phyloP scores from a whole-genome alignment of 169 alveolate species.

The Plasmodium chabaudi region DNA sequence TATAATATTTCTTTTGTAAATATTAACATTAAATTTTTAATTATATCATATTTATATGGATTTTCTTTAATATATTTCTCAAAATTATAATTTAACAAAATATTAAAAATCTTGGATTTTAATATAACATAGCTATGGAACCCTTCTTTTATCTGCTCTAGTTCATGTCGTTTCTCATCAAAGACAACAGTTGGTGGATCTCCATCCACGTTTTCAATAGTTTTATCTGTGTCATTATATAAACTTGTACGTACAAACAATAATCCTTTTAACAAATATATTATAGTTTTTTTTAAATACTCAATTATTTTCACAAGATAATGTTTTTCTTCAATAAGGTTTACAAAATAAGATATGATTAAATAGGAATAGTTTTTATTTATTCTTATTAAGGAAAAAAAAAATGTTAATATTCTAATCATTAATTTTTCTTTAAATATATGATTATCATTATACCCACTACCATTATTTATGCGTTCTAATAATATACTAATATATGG shows the following conservation, averaged over 20 bases:
- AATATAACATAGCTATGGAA: slow-evolving; percentile 48
- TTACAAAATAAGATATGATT: slow-evolving; percentile 55
- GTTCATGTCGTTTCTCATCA: slow-evolving; percentile 8
- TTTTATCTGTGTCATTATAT: not conserved
- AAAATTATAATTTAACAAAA: slow-evolving; percentile 30
- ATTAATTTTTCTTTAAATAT: slow-evolving; percentile 18
- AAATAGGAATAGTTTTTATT: slow-evolving; percentile 49
- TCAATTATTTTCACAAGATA: slow-evolving; percentile 44
- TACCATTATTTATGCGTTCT: slow-evolving; percentile 9
- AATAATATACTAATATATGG: slow-evolving; percentile 48
- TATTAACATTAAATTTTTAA: slow-evolving; percentile 51
- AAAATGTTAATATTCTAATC: slow-evolving; percentile 23
- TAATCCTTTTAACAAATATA: slow-evolving; percentile 43
- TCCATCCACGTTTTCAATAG: not conserved
- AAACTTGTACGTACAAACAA: slow-evolving; percentile 7
- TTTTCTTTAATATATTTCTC: slow-evolving; percentile 16
- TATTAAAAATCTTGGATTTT: slow-evolving; percentile 41
- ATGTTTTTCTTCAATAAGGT: slow-evolving; percentile 30
- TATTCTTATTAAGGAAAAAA: slow-evolving; percentile 42
- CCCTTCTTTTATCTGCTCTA: slow-evolving; percentile 29
- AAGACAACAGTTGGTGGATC: not conserved
- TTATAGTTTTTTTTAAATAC: slow-evolving; percentile 39
- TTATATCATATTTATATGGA: slow-evolving; percentile 64
- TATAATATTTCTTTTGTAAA: slow-evolving; percentile 52
- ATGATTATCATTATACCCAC: not conserved